phyloP scores from a whole-genome alignment of 177 flowering plant species.

The Vitis hybrid region DNA sequence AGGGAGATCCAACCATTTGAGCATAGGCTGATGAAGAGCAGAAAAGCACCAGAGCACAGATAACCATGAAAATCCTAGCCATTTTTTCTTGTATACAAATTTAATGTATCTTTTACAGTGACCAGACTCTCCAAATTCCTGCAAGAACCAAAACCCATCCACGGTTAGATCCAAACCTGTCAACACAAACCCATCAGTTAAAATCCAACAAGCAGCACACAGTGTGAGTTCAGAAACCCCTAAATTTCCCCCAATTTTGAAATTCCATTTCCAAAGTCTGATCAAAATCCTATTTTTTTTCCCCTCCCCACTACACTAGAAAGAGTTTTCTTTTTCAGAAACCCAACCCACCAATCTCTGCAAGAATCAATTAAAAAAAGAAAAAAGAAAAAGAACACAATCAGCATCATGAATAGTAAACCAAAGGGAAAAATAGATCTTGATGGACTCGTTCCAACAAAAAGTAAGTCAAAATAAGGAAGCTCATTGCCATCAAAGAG shows the following conservation, averaged over 20 bases:
- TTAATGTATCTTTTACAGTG: not conserved
- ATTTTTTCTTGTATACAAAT: constrained; percentile 15
- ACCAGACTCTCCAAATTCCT: constrained; percentile 33
- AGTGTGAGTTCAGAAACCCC: not conserved
- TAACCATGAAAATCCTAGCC: constrained; percentile 25
- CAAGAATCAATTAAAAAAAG: not conserved
- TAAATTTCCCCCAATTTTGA: not conserved
- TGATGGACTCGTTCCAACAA: not conserved
- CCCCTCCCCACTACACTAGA: too few species aligned
- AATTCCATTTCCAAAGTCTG: not conserved
- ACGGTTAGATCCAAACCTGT: constrained; percentile 11
- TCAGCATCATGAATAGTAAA: not conserved
- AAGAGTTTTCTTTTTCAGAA: not conserved
- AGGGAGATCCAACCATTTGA: constrained; percentile 29
- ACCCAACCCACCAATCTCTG: constrained; percentile 4
- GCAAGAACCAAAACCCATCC: constrained; percentile 16
- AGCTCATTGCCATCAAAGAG: too few species aligned
- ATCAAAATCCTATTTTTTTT: too few species aligned
- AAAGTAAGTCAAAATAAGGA: not conserved
- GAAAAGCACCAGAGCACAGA: constrained; percentile 15
- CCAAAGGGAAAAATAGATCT: constrained; percentile 11
- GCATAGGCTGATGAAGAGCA: constrained; percentile 32
- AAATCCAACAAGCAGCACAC: not conserved
- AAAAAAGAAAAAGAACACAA: not conserved
- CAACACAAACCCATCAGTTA: not conserved